phyloP scores from a whole-genome alignment of 306 rosid species.

The Morella rubra region DNA sequence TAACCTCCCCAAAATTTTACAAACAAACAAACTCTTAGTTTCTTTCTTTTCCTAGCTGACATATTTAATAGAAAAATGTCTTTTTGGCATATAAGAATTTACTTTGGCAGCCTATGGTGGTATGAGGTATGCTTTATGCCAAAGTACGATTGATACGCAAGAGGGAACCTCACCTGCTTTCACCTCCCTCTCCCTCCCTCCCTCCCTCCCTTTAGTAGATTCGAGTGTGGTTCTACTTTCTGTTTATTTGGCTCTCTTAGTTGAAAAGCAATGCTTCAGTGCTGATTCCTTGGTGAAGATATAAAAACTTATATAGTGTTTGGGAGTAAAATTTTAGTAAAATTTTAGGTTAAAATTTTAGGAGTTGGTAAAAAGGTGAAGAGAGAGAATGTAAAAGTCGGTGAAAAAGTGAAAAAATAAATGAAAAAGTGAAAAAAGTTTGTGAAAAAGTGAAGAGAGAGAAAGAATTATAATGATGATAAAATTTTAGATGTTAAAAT shows the following conservation, averaged over 20 bases:
- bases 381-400: too few species aligned
- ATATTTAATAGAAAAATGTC: background rate
- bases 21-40: too few species aligned
- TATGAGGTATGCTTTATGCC: background rate
- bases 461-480: too few species aligned
- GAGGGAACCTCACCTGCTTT: background rate
- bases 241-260: background rate
- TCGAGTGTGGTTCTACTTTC: background rate
- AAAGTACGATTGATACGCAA: background rate
- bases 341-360: too few species aligned
- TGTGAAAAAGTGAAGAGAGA: too few species aligned
- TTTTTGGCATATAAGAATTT: background rate
- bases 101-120: background rate
- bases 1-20: too few species aligned
- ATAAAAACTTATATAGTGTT: too few species aligned
- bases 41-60: background rate
- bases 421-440: too few species aligned
- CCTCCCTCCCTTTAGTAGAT: background rate
- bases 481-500: too few species aligned
- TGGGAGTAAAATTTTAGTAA: too few species aligned
- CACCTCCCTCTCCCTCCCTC: background rate
- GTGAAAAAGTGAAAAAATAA: too few species aligned
- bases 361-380: too few species aligned
- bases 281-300: constrained; percentile 22
- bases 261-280: constrained; percentile 16